Evolutionary conservation across 2,329 filamentous ascomycete genomes (phyloP).

Genomic region (Atkinsonella hypoxylon): DNA sequence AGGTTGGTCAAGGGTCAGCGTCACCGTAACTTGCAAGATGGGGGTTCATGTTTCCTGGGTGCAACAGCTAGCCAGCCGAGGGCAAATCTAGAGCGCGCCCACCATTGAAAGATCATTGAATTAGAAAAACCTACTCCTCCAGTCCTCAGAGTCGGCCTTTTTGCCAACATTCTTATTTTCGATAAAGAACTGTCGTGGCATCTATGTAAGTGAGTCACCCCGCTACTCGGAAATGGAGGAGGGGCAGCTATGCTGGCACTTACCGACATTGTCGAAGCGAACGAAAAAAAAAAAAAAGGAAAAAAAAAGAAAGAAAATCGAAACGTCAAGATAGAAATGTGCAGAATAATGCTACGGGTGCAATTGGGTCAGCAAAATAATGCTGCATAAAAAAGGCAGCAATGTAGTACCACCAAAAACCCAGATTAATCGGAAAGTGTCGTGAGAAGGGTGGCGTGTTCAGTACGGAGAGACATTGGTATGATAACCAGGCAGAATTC

Average conservation of each 20-base stretch:
- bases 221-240: slow-evolving; percentile 1
- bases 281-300: background rate
- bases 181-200: slow-evolving; percentile 49
- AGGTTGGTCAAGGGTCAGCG: background rate
- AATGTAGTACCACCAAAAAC: background rate
- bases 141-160: slow-evolving; percentile 62
- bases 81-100: background rate
- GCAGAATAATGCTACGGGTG: too few species aligned
- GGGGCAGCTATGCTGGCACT: background rate
- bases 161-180: slow-evolving; percentile 72
- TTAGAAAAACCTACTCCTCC: slow-evolving; percentile 53
- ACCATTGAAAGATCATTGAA: background rate
- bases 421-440: background rate
- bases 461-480: background rate
- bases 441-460: background rate
- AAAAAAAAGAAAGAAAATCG: background rate
- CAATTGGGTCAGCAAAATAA: background rate
- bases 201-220: slow-evolving; percentile 17
- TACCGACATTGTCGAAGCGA: slow-evolving; percentile 7
- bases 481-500: too few species aligned
- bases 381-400: background rate
- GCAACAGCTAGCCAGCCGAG: background rate
- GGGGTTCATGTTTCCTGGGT: background rate
- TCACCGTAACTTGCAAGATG: background rate
- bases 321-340: background rate